phyloP scores from a whole-genome alignment of 352 stramenopile species.

The Phytophthora crassamura region DNA sequence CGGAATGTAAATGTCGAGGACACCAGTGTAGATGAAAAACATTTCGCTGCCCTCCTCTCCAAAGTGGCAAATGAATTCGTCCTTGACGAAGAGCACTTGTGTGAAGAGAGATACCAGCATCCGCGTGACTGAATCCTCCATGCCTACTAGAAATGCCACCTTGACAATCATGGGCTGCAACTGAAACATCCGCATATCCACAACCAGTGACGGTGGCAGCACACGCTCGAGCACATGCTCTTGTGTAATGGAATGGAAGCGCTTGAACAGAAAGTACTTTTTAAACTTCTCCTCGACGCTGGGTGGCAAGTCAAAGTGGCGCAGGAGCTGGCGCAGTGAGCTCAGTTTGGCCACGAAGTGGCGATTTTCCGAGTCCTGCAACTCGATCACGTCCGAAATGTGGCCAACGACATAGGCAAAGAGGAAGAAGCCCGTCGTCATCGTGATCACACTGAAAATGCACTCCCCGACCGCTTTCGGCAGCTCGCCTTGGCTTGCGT shows the following conservation, averaged over 20 bases:
- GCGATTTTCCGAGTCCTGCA: slow-evolving; percentile 64
- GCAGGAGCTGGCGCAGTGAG: slow-evolving; percentile 54
- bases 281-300: slow-evolving; percentile 64
- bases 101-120: slow-evolving; percentile 69
- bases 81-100: slow-evolving; percentile 60
- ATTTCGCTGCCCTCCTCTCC: slow-evolving; percentile 68
- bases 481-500: slow-evolving; percentile 57
- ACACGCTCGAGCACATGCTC: slow-evolving; percentile 64
- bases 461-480: slow-evolving; percentile 56
- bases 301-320: slow-evolving; percentile 55
- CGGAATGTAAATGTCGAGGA: slow-evolving; percentile 61
- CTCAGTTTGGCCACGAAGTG: slow-evolving; percentile 68
- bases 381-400: slow-evolving; percentile 62
- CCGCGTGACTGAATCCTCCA: slow-evolving; percentile 59
- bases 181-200: slow-evolving; percentile 73
- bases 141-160: slow-evolving; percentile 65
- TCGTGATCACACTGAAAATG: slow-evolving; percentile 62
- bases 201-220: slow-evolving; percentile 58
- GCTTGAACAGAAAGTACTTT: slow-evolving; percentile 73
- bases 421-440: slow-evolving; percentile 68
- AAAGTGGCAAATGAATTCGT: slow-evolving; percentile 66
- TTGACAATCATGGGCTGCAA: slow-evolving; percentile 75
- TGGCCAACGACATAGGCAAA: slow-evolving; percentile 71
- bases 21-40: slow-evolving; percentile 72
- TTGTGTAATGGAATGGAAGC: slow-evolving; percentile 73